Base-by-base conservation (phyloP, 805 yeast species). In the Zygotorulaspora danielsina region DNA sequence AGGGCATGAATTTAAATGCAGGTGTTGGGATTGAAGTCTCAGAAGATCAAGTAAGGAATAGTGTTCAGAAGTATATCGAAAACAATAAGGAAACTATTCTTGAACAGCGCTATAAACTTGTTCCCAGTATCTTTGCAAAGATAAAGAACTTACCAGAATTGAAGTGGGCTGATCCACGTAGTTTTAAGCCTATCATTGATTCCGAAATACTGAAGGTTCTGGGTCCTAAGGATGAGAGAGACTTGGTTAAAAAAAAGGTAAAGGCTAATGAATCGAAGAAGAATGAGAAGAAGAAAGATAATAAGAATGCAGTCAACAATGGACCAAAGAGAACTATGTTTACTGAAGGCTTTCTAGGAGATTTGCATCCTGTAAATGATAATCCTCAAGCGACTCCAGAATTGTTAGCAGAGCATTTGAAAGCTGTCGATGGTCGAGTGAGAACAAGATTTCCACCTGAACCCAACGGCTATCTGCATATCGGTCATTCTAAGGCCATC, bases 381-480 rank as follows among this genome's bases (percentile, higher is more conserved):
- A 90, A 90, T 62, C 89, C 90, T 25, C 99, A 93, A 69, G 82
- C 76, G 50, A 81, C 72, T 63, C 93, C 95, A 24, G 95, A 87
- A 57, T 71, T 86, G 43, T 81, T 86, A 83, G 71, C 72, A 48
- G 82, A 78, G 49, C 98, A 93, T 63, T 70, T 87, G 53, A 76
- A 73, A 41, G 78, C 77, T 49, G 86, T 95, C 22, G 73, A 76
- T 26, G 95, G 96, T 33, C 73, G 75, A 57, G 97, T 90, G 19
- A 79, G 76, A 54, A 93, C 98, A 3, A 79, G 99, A 61, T 93
- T 93, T 68, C 99, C 67, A 44, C 99, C 99, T 50, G 99, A 93
- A 72, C 99, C 99, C 45, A 85, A 95, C 69, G 99, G 99, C 70
- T 93, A 89, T 67, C 76, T 93, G 67, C 99, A 93, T 69, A 93